phyloP scores from a whole-genome alignment of 2,329 filamentous ascomycete species.

The Ophiocordyceps camponoti-floridani region DNA sequence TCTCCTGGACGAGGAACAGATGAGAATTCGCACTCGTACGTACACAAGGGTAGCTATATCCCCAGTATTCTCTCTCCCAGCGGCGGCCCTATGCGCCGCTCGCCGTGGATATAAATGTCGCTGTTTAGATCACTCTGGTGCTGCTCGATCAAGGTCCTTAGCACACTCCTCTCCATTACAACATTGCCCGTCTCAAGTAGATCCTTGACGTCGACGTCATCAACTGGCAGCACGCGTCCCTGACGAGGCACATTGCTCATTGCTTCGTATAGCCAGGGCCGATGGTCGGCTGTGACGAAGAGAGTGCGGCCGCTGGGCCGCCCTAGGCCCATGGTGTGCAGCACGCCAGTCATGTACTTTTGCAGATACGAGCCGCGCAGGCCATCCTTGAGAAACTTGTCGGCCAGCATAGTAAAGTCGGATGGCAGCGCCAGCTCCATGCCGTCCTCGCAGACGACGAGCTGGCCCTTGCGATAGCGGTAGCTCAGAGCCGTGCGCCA shows the following conservation, averaged over 20 bases:
- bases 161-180: conserved; percentile 67
- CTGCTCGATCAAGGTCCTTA: conserved; percentile 53
- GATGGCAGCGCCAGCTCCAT: conserved; percentile 45
- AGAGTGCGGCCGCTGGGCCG: conserved; percentile 50
- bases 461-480: conserved; percentile 70
- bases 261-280: conserved; percentile 47
- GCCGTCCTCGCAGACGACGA: conserved; percentile 67
- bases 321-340: conserved; percentile 55
- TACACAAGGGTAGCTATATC: too few species aligned
- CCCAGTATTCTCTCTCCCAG: conserved; percentile 21
- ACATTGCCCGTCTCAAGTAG: conserved; percentile 69
- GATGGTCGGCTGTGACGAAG: conserved; percentile 47
- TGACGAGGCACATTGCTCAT: conserved; percentile 46
- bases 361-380: conserved; percentile 38
- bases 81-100: conserved; percentile 14
- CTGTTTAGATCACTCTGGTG: conserved; percentile 52
- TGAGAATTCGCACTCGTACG: too few species aligned
- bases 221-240: conserved; percentile 48
- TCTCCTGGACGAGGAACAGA: too few species aligned
- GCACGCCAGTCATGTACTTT: conserved; percentile 47
- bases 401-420: conserved; percentile 27
- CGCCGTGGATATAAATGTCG: conserved; percentile 24
- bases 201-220: conserved; percentile 93
- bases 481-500: conserved; percentile 91
- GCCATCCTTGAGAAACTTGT: conserved; percentile 24